Evolutionary conservation across 202 grass and related monocot genomes (phyloP), one percentile per base, ranked within the genome.

Genomic region (Bolboschoenoplectus hybrid): DNA sequence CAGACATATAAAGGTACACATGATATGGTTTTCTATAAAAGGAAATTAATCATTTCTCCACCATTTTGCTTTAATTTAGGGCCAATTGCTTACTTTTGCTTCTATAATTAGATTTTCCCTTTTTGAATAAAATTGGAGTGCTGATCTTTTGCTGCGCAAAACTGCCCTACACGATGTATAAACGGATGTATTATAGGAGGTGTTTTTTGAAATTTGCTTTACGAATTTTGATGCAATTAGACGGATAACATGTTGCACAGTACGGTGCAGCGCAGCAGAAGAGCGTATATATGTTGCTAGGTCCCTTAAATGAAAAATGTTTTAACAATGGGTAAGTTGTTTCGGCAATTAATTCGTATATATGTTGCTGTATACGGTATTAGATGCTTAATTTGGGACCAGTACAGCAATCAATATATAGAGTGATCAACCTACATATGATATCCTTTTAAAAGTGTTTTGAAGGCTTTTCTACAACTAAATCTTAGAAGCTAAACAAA

Each of bases 1-100:
- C 47, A 45, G 41, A 72, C 68, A 46, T 3, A 72, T 72, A 41
- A 70, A n/a, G 39, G 67, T 70, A 41, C 6, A 46, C 68, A 72
- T 19, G 9, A 19, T 45, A 71, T 46, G 6, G 46, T 72, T 46
- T 46, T 19, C 17, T 19, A 47, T 46, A n/a, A 16, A 45, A 72
- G 7, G 20, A 17, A 20, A 20, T 9, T n/a, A 20, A 20, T 9
- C 9, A 19, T 4, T 47, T 9, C 68, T 46, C 32, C 16, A 72
- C 68, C 40, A 9, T 72, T 47, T 72, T 3, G 65, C 65, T 67
- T 67, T 36, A 46, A 5, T 26, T 67, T 61, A 67, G 9, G 64
- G 65, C 12, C 36, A 67, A 67, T 16, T 14, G 36, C 65, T 41
- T 41, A 41, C 65, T 67, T 67, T 41, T 67, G 12, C 34, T 67